Percentiles rank a stretch among this genome's conserved stretches.
These are phyloP conservation scores for Conringia planisiliqua DNA, from an alignment of 345 rosid species.

Conservation along the genomic window DNA sequence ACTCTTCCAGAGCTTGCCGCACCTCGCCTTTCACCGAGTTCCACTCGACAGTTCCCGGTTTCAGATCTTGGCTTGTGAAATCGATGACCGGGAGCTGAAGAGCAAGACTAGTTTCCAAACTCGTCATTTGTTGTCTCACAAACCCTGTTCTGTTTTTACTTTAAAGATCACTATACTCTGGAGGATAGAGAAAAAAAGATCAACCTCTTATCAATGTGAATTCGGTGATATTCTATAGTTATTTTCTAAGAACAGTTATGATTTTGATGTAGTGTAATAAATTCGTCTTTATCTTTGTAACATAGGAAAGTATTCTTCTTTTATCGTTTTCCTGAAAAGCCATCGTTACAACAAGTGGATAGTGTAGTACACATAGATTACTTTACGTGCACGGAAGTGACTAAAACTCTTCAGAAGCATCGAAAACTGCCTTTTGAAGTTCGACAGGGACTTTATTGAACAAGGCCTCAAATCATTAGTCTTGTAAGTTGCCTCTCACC, in stretches of 20 bases:
- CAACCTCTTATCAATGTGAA: background rate
- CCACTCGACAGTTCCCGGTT: background rate
- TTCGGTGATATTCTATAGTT: background rate
- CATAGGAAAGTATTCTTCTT: background rate
- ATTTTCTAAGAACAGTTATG: background rate
- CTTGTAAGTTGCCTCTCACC: background rate
- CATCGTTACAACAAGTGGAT: background rate
- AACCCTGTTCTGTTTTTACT: background rate
- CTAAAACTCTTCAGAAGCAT: constrained; percentile 13
- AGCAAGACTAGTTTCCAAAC: background rate
- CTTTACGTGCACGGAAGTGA: background rate
- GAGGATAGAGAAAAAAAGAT: background rate
- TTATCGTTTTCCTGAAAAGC: background rate
- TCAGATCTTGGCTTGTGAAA: background rate
- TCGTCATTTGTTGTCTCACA: background rate
- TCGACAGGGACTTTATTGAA: background rate
- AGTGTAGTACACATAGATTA: background rate
- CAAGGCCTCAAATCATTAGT: constrained; percentile 5
- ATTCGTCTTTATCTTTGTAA: background rate
- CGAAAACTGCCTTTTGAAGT: too few species aligned
- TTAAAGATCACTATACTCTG: background rate
- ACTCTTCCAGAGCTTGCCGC: background rate
- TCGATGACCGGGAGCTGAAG: background rate
- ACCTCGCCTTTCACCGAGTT: background rate
- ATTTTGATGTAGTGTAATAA: background rate